These are phyloP conservation scores for Neonectria faginata DNA, from an alignment of 2,329 filamentous ascomycete genomes.

Conservation along the genomic window DNA sequence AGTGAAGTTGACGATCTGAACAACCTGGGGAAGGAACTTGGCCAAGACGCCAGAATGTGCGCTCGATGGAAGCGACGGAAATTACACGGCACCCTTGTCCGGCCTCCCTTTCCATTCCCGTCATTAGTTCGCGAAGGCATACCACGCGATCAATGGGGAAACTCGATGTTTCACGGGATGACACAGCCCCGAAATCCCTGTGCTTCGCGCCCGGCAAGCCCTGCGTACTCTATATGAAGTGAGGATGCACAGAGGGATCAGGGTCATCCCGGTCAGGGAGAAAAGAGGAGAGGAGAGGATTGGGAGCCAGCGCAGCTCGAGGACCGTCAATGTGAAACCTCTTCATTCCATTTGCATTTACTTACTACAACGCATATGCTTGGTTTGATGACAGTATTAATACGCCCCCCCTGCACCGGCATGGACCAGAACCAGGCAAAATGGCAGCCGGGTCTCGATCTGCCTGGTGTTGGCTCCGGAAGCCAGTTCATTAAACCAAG, in stretches of 20 bases:
- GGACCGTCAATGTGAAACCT: constrained; percentile 19
- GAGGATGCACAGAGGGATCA: neutral
- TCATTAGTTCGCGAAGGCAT: constrained; percentile 28
- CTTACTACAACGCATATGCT: neutral
- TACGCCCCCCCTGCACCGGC: neutral
- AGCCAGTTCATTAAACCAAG: constrained; percentile 41
- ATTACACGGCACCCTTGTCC: constrained; percentile 19
- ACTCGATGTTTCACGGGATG: constrained; percentile 41
- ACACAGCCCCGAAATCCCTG: too few relatives aligned
- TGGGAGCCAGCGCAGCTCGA: constrained; percentile 6
- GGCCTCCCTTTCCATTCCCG: constrained; percentile 22
- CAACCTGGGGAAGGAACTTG: neutral
- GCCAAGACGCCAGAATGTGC: neutral
- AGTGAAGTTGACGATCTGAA: constrained; percentile 7
- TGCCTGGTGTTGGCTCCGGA: neutral
- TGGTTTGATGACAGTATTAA: neutral
- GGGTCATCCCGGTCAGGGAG: constrained; percentile 22
- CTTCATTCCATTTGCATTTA: constrained; percentile 9
- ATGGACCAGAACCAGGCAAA: neutral
- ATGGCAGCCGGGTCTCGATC: neutral
- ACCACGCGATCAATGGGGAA: constrained; percentile 21
- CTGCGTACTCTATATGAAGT: too few relatives aligned
- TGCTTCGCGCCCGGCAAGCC: too few relatives aligned
- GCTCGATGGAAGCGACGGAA: constrained; percentile 12
- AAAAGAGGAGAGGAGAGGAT: neutral